Evolutionary conservation across 2,329 filamentous ascomycete genomes (phyloP).

Genomic region (Coleophoma eucalyptorum): DNA sequence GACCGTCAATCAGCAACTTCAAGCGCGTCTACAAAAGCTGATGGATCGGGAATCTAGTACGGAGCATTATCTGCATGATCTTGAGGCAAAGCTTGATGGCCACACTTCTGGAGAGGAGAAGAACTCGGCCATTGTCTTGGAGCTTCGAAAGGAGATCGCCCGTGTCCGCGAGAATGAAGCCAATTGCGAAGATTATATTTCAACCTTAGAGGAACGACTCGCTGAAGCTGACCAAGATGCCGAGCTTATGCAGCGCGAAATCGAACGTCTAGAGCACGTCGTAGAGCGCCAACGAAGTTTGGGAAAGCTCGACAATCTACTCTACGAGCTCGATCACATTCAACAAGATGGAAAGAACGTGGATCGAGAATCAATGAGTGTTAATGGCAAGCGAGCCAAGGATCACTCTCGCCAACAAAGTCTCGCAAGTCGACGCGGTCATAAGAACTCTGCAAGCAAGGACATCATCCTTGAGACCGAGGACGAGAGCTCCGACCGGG

Average conservation of each 20-base stretch:
- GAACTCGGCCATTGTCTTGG: constrained; percentile 78
- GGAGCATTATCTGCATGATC: constrained; percentile 86
- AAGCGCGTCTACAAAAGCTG: constrained; percentile 85
- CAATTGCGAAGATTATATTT: constrained; percentile 93
- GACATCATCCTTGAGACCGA: constrained; percentile 50
- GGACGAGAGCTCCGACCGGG: constrained; percentile 18
- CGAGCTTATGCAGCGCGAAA: constrained; percentile 94
- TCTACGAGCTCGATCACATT: constrained; percentile 83
- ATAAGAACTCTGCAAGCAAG: constrained; percentile 26
- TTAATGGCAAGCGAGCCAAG: constrained; percentile 39
- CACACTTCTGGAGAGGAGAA: constrained; percentile 91
- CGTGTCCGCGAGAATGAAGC: constrained; percentile 87
- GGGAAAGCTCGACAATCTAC: constrained; percentile 87
- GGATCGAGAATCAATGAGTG: constrained; percentile 34
- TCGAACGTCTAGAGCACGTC: constrained; percentile 90
- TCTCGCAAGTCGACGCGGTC: constrained; percentile 47
- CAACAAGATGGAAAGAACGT: constrained; percentile 52
- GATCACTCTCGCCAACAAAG: constrained; percentile 53
- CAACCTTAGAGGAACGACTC: constrained; percentile 89
- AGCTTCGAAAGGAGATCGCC: constrained; percentile 87
- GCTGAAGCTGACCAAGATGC: constrained; percentile 95
- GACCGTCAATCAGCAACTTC: constrained; percentile 85
- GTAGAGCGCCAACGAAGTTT: constrained; percentile 93
- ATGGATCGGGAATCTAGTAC: constrained; percentile 89
- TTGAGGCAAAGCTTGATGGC: constrained; percentile 86